Evolutionary conservation across 2,329 filamentous ascomycete genomes (phyloP), one percentile per base, ranked within the genome.

Genomic region (Chaetomium strumarium): DNA sequence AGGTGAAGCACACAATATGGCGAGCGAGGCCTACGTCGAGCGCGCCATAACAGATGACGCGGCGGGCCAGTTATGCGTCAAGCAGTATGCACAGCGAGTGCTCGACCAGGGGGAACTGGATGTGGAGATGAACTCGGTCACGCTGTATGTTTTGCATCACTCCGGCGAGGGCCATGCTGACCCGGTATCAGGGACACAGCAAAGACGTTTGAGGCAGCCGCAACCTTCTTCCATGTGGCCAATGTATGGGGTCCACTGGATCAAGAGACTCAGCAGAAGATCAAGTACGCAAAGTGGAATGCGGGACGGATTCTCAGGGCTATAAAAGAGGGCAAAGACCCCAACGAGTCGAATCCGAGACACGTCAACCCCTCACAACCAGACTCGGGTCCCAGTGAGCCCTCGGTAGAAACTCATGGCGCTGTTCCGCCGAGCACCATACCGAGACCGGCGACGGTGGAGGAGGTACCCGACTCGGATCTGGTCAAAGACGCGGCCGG

Each of bases 261-360:
- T 33, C 71, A 80, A 1, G 90, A 97, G 64, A 82, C 85, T 17
- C 77, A 83, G 37, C 81, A 90, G 50, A 97, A 96, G 75, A 90
- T 92, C 70, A 96, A 95, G 68, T 99, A 89, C 67, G 90, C 92
- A 39, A 99, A 97, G 70, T 99, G 89, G 79, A 95, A 97, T 68
- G 91, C 92, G 2, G 75, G 92, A 34, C 83, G 93, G 53, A 99
- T 99, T 64, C 77, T 88, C 14, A 96, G 89, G 70, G 93, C 93
- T 11, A 80, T 96, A 63, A 93, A 91, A 64, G 88, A 91, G 38
- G 90, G 90, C 49, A 85, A 88, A 59, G 91, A 99, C 65, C 93
- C 93, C 3, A 99, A 99, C 69, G 83, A 86, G 51, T 87, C 88
- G 8, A 97, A 97, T 64, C 92, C 92, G 0, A 81, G 81, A 52